These are phyloP conservation scores for Xylariaceae sp. DNA, from an alignment of 2,329 filamentous ascomycete genomes.

Conservation along the genomic window DNA sequence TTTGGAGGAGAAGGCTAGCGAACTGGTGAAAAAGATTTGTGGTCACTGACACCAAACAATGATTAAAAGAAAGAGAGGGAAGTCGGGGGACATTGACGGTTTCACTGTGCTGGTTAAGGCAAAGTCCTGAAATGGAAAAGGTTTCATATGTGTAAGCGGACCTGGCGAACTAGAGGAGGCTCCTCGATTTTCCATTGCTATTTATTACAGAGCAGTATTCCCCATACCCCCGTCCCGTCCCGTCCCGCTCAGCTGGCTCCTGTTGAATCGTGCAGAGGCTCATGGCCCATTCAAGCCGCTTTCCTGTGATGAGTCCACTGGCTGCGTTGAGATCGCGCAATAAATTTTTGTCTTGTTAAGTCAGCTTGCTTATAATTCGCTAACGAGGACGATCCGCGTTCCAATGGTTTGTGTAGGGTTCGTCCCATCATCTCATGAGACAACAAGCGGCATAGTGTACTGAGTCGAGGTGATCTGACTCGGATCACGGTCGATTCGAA, in stretches of 20 bases:
- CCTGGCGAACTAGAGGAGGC: too few species aligned
- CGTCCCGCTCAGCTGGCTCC: not conserved
- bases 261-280: not conserved
- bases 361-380: not conserved
- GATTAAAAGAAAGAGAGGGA: not conserved
- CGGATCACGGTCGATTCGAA: constrained; percentile 31
- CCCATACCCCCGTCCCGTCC: constrained; percentile 8
- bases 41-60: constrained; percentile 5
- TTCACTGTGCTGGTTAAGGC: constrained; percentile 9
- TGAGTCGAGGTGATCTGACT: constrained; percentile 28
- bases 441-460: constrained; percentile 14
- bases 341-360: too few species aligned
- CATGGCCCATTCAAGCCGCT: too few species aligned
- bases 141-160: constrained; percentile 18
- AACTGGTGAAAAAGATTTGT: too few species aligned
- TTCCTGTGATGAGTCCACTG: too few species aligned
- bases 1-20: not conserved
- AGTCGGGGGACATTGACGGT: constrained; percentile 10
- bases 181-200: too few species aligned
- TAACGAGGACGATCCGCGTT: too few species aligned
- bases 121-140: constrained; percentile 8
- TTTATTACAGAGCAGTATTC: not conserved
- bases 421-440: constrained; percentile 14
- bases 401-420: constrained; percentile 3
- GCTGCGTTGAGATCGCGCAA: too few species aligned